Base-by-base conservation (phyloP, 805 yeast genomes). In the Starmerella apis region DNA sequence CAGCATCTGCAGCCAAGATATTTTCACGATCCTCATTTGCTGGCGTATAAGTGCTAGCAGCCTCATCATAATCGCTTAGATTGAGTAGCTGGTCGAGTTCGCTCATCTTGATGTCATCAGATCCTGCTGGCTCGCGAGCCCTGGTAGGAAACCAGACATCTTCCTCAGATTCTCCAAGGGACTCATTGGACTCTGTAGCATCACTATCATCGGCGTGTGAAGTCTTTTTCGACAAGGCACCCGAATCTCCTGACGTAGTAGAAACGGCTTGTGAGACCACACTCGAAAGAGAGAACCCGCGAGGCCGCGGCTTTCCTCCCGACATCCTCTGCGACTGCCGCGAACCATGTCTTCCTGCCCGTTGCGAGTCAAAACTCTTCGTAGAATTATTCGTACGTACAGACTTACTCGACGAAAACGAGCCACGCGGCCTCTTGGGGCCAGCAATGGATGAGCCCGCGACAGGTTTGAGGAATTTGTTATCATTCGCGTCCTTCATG, bases 91-190 rank as follows among this genome's bases (percentile, higher is more conserved):
- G 60, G 43, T 60, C 95, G 57, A 90, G 76, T 61, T 87, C 96
- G 61, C 80, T 86, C 61, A 90, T 86, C 66, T 90, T 95, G 57
- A 92, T 85, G 16, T 95, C 96, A 53, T 79, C 80, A 38, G 77
- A 57, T 23, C 77, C 71, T 13, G 72, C 70, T 50, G 75, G 78
- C 53, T 81, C 44, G 11, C 33, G 32, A 8, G 44, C 44, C 11
- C 44, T 22, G 11, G 44, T 82, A 8, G 97, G 97, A 67, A 88
- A 88, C 71, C 97, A 90, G 41, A 90, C 98, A 74, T 90, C 97
- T 63, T 86, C 96, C 61, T 90, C 97, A 0, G 95, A 86, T 62
- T 87, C 96, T 59, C 85, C 94, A 3, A 63, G 48, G 18, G 63
- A 56, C 27, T 56, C 58, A 33, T 61, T 61, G 8, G 69, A 63